These are phyloP conservation scores for Dalbergia cultrata DNA, from an alignment of 306 rosid species.

Conservation along the genomic window DNA sequence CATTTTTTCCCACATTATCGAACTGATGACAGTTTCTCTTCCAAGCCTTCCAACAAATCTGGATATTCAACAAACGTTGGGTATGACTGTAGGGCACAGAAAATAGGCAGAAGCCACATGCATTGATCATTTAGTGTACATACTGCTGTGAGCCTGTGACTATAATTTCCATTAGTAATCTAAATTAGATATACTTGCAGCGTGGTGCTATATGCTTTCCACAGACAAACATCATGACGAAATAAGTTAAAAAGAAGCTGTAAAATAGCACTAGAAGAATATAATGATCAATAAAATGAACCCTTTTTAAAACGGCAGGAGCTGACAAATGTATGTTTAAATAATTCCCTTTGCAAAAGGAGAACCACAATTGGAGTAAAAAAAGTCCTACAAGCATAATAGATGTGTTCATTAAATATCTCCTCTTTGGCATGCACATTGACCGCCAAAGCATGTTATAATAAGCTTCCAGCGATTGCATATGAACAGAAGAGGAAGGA, in stretches of 20 bases:
- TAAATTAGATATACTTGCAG: constrained; percentile 65
- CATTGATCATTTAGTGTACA: constrained; percentile 10
- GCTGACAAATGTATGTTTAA: neutral
- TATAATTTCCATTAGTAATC: neutral
- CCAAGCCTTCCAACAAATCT: constrained; percentile 79
- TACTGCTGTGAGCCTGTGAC: no score
- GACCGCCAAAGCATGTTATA: neutral
- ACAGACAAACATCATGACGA: constrained; percentile 75
- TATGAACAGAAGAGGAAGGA: neutral
- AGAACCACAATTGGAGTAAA: neutral
- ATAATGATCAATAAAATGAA: constrained; percentile 37
- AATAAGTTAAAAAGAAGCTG: constrained; percentile 93
- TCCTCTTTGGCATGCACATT: neutral
- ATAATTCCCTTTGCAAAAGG: neutral
- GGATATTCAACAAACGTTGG: constrained; percentile 71
- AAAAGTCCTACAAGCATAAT: neutral
- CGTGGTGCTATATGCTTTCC: constrained; percentile 79
- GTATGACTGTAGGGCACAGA: constrained; percentile 50
- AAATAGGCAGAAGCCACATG: constrained; percentile 5
- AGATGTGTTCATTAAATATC: neutral
- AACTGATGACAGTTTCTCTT: constrained; percentile 69
- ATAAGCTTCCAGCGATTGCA: no score
- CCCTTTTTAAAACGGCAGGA: constrained; percentile 13
- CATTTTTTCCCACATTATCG: constrained; percentile 52
- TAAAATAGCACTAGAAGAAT: constrained; percentile 40